Percentiles rank a stretch among this genome's conserved stretches.
These are phyloP conservation scores for Nigrospora osmanthi DNA, from an alignment of 2,329 filamentous ascomycete species.

Conservation along the genomic window DNA sequence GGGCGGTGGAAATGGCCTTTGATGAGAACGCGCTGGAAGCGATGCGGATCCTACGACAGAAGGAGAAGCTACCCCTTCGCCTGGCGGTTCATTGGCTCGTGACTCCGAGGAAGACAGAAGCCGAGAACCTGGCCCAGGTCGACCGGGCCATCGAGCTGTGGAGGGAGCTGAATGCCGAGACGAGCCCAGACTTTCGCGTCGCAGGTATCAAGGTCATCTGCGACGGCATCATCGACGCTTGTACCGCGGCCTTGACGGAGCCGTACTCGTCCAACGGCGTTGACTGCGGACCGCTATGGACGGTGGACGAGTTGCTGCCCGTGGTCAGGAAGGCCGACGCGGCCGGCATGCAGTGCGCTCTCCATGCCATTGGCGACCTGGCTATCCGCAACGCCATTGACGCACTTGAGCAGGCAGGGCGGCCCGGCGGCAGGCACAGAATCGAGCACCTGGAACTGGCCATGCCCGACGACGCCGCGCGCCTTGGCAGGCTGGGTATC, in stretches of 20 bases:
- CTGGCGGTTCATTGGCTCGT: conserved; percentile 51
- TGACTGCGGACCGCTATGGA: conserved; percentile 46
- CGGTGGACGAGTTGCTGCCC: conserved; percentile 37
- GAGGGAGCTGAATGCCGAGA: conserved; percentile 31
- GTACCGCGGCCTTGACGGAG: conserved; percentile 52
- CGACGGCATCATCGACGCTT: conserved; percentile 58
- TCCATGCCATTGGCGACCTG: conserved; percentile 59
- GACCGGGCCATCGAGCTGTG: conserved; percentile 40
- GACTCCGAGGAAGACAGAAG: conserved; percentile 32
- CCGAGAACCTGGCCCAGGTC: conserved; percentile 39
- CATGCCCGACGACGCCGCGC: conserved; percentile 41
- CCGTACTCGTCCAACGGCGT: conserved; percentile 44
- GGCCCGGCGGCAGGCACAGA: conserved; percentile 43
- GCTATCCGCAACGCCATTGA: conserved; percentile 52
- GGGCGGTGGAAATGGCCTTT: conserved; percentile 52
- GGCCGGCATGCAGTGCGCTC: conserved; percentile 49
- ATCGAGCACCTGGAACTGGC: conserved; percentile 60
- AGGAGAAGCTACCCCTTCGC: conserved; percentile 31
- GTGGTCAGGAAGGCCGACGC: conserved; percentile 46
- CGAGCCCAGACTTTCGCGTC: conserved; percentile 36
- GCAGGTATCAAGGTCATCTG: conserved; percentile 58
- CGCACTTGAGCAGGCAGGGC: conserved; percentile 34
- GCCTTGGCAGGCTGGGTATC: conserved; percentile 51
- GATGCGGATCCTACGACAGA: conserved; percentile 29
- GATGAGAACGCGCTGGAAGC: conserved; percentile 47